Evolutionary conservation across 306 rosid species (phyloP), one percentile per base, ranked within the genome.

Genomic region (Arachis stenosperma): DNA sequence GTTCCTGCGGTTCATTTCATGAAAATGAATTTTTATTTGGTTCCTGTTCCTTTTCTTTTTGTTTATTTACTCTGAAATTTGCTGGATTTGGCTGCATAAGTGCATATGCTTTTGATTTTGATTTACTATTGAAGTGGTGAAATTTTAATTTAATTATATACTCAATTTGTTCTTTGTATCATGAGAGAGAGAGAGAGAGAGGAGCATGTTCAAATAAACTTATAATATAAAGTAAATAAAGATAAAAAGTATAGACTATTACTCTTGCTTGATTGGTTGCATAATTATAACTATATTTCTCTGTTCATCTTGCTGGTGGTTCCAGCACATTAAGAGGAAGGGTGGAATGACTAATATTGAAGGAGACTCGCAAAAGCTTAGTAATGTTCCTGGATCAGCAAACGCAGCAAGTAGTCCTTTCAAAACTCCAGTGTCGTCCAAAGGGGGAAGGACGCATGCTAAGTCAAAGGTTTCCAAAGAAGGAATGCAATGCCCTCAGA

Each of bases 361-460:
- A 70, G 86, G 82, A 42, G 86, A 86, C 53, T 80, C 83, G 41
- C 84, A 71, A 57, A 86, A 85, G 75, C 73, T 79, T 88, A 79
- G 65, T 71, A 80, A 73, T 73, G 85, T 86, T 71, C 88, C 89
- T 33, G 96, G 92, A 61, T 78, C 43, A 81, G 71, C 76, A 46
- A 76, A 79, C 41, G 68, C 66, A 46, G 64, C 52, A 6, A 86
- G 46, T 58, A 90, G 86, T 83, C 91, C 89, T 63, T 65, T 88
- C 40, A 91, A 86, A 70, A 91, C 99, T 60, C 98, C 98, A 12
- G 79, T 84, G 65, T 89, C 97, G 75, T 79, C 85, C n/a, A 95
- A 94, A 84, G 95, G 89, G 5, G 96, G 89, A 69, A 90, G 90
- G 81, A 47, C 83, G 37, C 80, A 80, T 81, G 88, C 78, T 60